A percentile compares a stretch with the other conserved stretches of the same genome.
phyloP scores from a whole-genome alignment of 176 grass and related monocot genomes.

The Zoysia pacifica region DNA sequence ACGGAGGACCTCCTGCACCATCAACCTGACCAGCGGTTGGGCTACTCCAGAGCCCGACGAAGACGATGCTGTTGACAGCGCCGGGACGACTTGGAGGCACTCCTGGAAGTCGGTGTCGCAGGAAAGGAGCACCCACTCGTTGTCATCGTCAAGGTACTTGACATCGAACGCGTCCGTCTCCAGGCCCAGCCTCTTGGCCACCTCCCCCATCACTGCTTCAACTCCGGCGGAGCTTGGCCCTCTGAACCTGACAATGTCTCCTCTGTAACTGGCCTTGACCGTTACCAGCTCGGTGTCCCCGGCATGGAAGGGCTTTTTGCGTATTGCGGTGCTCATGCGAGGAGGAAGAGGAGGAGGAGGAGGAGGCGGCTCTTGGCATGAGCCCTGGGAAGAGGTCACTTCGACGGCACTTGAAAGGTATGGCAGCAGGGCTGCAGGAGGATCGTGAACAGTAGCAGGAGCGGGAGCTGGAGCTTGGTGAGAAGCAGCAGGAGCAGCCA shows the following conservation, averaged over 20 bases:
- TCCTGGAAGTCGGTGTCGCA: conserved; percentile 85
- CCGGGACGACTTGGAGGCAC: conserved; percentile 57
- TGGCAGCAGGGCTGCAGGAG: neutral
- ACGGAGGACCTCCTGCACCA: conserved; percentile 48
- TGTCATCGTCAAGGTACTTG: conserved; percentile 88
- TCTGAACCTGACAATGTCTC: conserved; percentile 82
- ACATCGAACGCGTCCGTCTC: conserved; percentile 60
- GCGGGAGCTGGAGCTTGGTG: conserved; percentile 9
- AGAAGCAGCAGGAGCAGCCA: neutral
- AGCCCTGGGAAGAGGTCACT: conserved; percentile 60
- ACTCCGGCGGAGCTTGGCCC: conserved; percentile 43
- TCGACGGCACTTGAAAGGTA: conserved; percentile 25
- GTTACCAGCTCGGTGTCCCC: conserved; percentile 43
- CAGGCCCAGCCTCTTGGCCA: conserved; percentile 67
- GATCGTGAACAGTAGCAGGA: neutral
- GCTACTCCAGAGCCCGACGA: conserved; percentile 10
- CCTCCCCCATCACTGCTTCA: conserved; percentile 46
- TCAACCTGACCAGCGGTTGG: conserved; percentile 54
- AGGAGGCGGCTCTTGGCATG: conserved; percentile 50
- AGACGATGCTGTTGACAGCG: neutral
- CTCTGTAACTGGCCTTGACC: conserved; percentile 68
- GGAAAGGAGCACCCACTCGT: conserved; percentile 80
- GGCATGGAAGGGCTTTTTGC: neutral
- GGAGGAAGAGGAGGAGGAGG: neutral
- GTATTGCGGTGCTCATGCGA: neutral